Evolutionary conservation across 306 rosid species (phyloP).

Genomic region (Adenanthera pavonina): DNA sequence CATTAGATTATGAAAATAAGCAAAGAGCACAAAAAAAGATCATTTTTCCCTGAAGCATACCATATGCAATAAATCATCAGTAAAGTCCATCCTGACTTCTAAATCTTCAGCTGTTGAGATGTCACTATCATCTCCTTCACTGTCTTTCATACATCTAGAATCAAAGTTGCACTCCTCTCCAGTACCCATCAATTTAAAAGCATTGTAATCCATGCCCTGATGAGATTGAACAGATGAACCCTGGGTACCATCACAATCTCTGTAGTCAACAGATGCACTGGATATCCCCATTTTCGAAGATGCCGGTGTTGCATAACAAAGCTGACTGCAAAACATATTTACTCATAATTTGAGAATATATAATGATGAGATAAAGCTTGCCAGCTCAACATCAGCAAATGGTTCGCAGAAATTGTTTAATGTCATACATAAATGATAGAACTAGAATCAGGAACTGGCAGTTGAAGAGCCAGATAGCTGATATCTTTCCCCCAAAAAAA

Average conservation of each 20-base stretch:
- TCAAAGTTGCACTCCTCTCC: conserved; percentile 45
- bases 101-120: conserved; percentile 52
- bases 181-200: conserved; percentile 36
- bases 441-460: not conserved
- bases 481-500: not conserved
- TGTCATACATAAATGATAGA: not conserved
- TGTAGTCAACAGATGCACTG: conserved; percentile 43
- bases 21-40: not conserved
- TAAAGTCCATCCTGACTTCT: conserved; percentile 77
- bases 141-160: conserved; percentile 46
- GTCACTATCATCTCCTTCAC: conserved; percentile 48
- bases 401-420: not conserved
- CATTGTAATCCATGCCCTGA: conserved; percentile 43
- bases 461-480: not conserved
- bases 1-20: conserved; percentile 11
- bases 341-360: conserved; percentile 26
- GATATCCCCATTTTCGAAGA: conserved; percentile 56
- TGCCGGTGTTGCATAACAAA: conserved; percentile 39
- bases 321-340: conserved; percentile 50
- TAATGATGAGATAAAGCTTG: not conserved
- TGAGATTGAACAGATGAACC: conserved; percentile 44
- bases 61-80: conserved; percentile 87
- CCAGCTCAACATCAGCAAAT: not conserved
- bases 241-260: conserved; percentile 41
- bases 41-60: conserved; percentile 42